Conservation (phyloP, 192 early-diverging fungal genomes). For the Cladochytrium replicatum region DNA sequence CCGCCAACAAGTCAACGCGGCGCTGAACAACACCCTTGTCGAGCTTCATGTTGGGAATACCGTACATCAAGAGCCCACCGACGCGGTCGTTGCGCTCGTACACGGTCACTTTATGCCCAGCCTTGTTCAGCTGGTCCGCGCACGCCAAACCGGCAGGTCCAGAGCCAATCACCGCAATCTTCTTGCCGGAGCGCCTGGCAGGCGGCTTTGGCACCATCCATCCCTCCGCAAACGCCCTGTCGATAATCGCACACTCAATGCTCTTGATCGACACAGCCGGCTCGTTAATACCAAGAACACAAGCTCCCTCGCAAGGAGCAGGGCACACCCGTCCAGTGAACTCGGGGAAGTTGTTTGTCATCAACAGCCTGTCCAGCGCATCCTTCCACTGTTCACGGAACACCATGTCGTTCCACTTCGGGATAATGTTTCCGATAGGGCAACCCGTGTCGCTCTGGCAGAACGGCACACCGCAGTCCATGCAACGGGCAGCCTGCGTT, state of each 20-base stretch:
- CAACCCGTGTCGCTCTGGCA: constrained; percentile 97
- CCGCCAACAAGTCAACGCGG: constrained; percentile 83
- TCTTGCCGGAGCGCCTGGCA: constrained; percentile 64
- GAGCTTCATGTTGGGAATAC: constrained; percentile 99
- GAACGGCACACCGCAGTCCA: constrained; percentile 97
- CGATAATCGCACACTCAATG: constrained; percentile 97
- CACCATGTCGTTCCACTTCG: constrained; percentile 97
- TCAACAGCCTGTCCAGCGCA: constrained; percentile 80
- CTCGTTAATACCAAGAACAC: constrained; percentile 91
- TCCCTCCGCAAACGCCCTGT: constrained; percentile 90
- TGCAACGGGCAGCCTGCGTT: constrained; percentile 92
- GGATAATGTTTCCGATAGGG: constrained; percentile 97
- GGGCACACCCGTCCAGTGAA: constrained; percentile 99
- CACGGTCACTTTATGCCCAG: constrained; percentile 88
- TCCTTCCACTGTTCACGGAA: constrained; percentile 95
- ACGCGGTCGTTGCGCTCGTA: constrained; percentile 95
- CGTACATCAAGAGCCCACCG: constrained; percentile 95
- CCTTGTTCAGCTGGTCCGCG: constrained; percentile 96
- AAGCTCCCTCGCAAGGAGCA: constrained; percentile 95
- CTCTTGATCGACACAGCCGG: constrained; percentile 91
- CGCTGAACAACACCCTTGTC: constrained; percentile 93
- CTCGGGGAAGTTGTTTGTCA: constrained; percentile 99
- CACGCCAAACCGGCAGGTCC: constrained; percentile 92
- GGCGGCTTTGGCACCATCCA: constrained; percentile 92
- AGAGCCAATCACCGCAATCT: constrained; percentile 84